Evolutionary conservation across 2,329 filamentous ascomycete species (phyloP), one percentile per base, ranked within the genome.

Genomic region (Dactylellina cionopaga): DNA sequence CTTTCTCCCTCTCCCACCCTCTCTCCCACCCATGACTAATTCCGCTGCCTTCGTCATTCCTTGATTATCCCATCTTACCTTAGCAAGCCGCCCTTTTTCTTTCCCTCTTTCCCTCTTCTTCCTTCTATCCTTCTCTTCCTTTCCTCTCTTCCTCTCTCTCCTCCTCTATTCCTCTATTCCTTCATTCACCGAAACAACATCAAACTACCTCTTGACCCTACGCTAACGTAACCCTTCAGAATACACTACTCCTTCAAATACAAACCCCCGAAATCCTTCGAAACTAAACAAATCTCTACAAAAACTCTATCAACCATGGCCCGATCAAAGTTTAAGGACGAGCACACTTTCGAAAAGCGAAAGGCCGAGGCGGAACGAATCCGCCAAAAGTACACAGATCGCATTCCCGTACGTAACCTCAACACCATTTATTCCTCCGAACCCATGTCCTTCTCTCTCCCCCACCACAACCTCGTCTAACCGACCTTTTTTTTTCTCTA

Each of bases 301-400:
- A 78, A 77, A 81, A n/a, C n/a, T n/a, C 58, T 27, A 52, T 31
- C 31, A 80, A 80, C 80, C 86, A 92, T 80, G 77, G 97, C 97
- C 92, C 91, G 93, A 81, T 96, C 92, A 86, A 98, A 98, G 89
- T 99, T 99, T 84, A 99, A 99, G 92, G 95, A 99, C 89, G 95
- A 98, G 88, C 95, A 98, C 83, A 92, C 92, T 79, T 98, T 98
- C 82, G 95, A 98, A 90, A 99, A 99, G 92, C 92, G 95, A 85
- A 97, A 98, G 92, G 95, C 95, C 77, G 95, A 99, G 85, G 95
- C 95, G 81, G 95, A 99, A 87, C 93, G 95, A 83, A 97, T 97
- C 82, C 92, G 95, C 77, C 93, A 97, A 86, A 99, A 99, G 84
- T 99, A 99, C 82, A 89, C 92, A 78, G 95, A 99, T 82, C 92